Conservation (phyloP, 176 grass and related monocot species). For the Aegilops longissima region DNA sequence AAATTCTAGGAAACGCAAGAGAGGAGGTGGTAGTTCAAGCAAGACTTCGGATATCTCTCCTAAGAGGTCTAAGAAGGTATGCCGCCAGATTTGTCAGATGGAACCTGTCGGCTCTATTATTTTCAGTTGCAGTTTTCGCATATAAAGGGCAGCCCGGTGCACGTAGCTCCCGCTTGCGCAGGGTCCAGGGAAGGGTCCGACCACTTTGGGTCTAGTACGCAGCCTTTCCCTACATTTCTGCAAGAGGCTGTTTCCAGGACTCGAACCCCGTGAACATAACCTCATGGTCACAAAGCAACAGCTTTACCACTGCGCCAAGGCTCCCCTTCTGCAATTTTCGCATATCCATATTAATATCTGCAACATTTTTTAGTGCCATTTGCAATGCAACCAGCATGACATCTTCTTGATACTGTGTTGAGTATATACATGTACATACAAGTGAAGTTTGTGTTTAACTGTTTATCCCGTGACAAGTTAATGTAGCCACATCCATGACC, state of each 20-base stretch:
- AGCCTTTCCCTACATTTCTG: too few species aligned
- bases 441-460: constrained; percentile 31
- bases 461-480: constrained; percentile 14
- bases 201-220: too few species aligned
- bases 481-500: constrained; percentile 17
- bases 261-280: too few species aligned
- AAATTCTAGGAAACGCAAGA: constrained; percentile 86
- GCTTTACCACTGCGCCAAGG: too few species aligned
- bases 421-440: not conserved
- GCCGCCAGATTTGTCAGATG: constrained; percentile 1
- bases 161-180: too few species aligned
- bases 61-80: constrained; percentile 74
- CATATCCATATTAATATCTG: constrained; percentile 1
- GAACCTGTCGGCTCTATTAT: constrained; percentile 9
- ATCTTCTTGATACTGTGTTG: constrained; percentile 14
- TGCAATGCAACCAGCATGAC: not conserved
- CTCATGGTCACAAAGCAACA: too few species aligned
- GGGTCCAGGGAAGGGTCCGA: too few species aligned
- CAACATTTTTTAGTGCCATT: not conserved
- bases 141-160: too few species aligned
- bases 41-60: constrained; percentile 48
- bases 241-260: too few species aligned
- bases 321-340: not conserved
- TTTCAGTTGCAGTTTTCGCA: not conserved
- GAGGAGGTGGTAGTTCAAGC: constrained; percentile 40